A percentile compares a stretch with the other conserved stretches of the same genome.
Evolutionary conservation across 441 rosid genomes (phyloP).

Genomic region (Populus hybrid): DNA sequence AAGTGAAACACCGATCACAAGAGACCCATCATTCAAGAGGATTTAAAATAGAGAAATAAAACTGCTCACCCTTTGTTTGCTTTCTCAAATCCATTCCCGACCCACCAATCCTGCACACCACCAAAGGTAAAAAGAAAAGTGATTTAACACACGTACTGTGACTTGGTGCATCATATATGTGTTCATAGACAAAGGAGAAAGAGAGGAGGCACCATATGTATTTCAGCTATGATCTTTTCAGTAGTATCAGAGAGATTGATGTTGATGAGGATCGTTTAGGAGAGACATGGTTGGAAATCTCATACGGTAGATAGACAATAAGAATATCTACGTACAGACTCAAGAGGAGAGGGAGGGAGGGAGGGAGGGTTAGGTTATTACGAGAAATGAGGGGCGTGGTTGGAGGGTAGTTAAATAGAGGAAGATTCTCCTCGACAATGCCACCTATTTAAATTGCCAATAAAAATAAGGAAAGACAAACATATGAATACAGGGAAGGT

Average conservation of each 20-base stretch:
- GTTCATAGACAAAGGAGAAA: background rate
- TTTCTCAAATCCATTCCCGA: constrained; percentile 70
- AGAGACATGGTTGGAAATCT: constrained; percentile 40
- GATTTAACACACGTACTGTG: too few relatives aligned
- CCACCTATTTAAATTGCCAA: background rate
- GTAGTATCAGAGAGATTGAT: constrained; percentile 55
- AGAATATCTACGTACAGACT: background rate
- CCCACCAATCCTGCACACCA: constrained; percentile 65
- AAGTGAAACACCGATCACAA: background rate
- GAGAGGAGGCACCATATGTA: constrained; percentile 48
- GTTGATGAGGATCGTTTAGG: constrained; percentile 61
- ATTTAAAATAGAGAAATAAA: background rate
- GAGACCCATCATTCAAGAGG: too few relatives aligned
- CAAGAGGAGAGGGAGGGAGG: background rate
- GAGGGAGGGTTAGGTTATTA: background rate
- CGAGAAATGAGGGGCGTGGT: background rate
- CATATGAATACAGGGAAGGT: background rate
- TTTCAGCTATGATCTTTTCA: constrained; percentile 68
- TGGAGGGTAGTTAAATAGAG: constrained; percentile 13
- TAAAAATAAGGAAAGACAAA: background rate
- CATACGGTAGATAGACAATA: background rate
- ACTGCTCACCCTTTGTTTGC: constrained; percentile 64
- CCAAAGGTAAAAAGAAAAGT: background rate
- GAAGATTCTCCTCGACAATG: background rate
- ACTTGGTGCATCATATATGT: background rate